phyloP scores from a whole-genome alignment of 2,329 filamentous ascomycete genomes.

The Aspergillus floridensis region DNA sequence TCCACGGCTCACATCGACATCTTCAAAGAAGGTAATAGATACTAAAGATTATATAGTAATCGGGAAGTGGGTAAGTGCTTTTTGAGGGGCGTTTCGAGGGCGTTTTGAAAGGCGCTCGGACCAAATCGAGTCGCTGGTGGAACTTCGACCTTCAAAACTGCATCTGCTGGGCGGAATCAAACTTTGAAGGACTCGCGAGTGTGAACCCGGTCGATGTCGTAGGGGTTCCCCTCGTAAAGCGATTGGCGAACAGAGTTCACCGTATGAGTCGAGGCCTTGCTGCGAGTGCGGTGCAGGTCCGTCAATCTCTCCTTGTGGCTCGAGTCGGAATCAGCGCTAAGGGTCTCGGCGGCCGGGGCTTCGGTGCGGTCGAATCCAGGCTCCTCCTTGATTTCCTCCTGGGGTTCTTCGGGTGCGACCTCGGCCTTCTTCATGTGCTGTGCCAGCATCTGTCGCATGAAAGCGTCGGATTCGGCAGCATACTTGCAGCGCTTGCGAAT shows the following conservation, averaged over 20 bases:
- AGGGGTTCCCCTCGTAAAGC: constrained; percentile 46
- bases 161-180: not conserved
- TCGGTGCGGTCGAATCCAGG: constrained; percentile 34
- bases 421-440: constrained; percentile 16
- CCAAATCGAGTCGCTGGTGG: too few relatives aligned
- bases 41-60: constrained; percentile 22
- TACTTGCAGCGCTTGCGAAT: constrained; percentile 45
- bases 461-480: constrained; percentile 36
- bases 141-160: not conserved
- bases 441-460: constrained; percentile 37
- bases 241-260: constrained; percentile 20
- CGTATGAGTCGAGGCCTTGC: constrained; percentile 28
- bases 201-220: constrained; percentile 45
- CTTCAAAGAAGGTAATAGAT: constrained; percentile 6
- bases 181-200: constrained; percentile 39
- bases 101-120: too few relatives aligned
- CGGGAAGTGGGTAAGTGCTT: not conserved
- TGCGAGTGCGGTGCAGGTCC: constrained; percentile 25
- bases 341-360: constrained; percentile 27
- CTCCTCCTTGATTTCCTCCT: constrained; percentile 21
- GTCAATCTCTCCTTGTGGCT: constrained; percentile 19
- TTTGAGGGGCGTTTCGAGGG: not conserved
- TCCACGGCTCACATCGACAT: constrained; percentile 13
- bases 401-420: constrained; percentile 13
- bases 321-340: constrained; percentile 25